Evolutionary conservation across 768 basidiomycete genomes (phyloP).

Genomic region (Neoboletus subvelutipes): DNA sequence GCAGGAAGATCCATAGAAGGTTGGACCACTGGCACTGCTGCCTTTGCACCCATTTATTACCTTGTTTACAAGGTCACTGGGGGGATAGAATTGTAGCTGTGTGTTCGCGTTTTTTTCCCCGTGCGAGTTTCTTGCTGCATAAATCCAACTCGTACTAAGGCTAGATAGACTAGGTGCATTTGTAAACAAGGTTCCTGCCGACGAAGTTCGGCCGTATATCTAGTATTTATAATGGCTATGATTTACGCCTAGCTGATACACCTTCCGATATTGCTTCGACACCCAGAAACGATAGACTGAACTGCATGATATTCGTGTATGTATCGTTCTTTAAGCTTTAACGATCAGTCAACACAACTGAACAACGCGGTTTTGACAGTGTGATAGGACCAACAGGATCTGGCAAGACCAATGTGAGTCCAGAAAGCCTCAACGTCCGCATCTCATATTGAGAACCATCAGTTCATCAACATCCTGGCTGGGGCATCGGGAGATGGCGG

Average conservation of each 20-base stretch:
- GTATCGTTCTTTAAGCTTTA: neutral
- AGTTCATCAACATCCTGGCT: slow-evolving; percentile 9
- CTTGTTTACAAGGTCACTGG: no score
- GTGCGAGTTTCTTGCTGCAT: no score
- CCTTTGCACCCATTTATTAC: no score
- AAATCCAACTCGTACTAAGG: no score
- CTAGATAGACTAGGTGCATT: no score
- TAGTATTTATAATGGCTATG: neutral
- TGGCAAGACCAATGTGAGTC: slow-evolving; percentile 9
- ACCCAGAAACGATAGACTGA: neutral
- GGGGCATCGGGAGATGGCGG: neutral
- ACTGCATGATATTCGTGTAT: slow-evolving; percentile 4
- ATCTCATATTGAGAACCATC: neutral
- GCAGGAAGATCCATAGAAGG: no score
- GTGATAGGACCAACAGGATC: slow-evolving; percentile 6
- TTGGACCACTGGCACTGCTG: no score
- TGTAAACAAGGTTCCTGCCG: no score
- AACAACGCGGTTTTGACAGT: neutral
- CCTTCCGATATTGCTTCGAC: no score
- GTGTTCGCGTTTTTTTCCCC: no score
- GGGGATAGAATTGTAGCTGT: no score
- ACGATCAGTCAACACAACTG: neutral
- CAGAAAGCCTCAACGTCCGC: neutral
- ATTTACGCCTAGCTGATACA: neutral
- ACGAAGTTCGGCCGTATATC: no score